Evolutionary conservation across 371 early-diverging fungal genomes (phyloP).

Genomic region (Apophysomyces variabilis): DNA sequence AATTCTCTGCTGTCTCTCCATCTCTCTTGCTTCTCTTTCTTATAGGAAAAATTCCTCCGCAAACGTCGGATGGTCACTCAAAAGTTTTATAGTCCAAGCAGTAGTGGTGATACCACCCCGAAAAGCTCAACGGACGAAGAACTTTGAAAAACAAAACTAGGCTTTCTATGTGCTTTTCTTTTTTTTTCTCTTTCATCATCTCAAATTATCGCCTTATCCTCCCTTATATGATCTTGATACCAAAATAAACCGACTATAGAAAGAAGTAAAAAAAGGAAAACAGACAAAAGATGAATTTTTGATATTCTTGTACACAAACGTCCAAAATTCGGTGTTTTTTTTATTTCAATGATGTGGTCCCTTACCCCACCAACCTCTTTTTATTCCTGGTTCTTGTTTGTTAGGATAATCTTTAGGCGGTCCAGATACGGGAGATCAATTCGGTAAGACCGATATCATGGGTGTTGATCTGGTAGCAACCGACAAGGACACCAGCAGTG

Average conservation of each 20-base stretch:
- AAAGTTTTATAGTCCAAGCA: conserved; percentile 9
- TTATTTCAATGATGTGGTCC: no score
- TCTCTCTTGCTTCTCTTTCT: conserved; percentile 12
- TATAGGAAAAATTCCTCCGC: conserved; percentile 32
- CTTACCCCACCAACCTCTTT: no score
- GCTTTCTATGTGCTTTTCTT: no score
- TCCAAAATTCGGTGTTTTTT: no score
- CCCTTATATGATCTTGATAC: no score
- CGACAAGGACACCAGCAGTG: conserved; percentile 81
- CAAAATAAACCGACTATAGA: no score
- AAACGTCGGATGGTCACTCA: conserved; percentile 26
- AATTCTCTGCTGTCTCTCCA: neutral
- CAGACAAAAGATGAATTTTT: no score
- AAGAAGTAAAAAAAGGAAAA: no score
- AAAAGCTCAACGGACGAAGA: conserved; percentile 5
- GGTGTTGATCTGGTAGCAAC: conserved; percentile 94
- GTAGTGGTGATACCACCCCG: neutral
- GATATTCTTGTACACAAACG: no score
- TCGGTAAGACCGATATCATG: conserved; percentile 94
- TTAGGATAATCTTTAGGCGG: conserved; percentile 50
- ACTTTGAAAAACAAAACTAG: neutral
- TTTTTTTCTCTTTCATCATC: no score
- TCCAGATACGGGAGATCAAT: conserved; percentile 83
- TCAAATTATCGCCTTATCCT: no score
- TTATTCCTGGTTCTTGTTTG: neutral